Evolutionary conservation across 1,284 basidiomycete genomes (phyloP), one percentile per base, ranked within the genome.

Genomic region (Meripilus lineatus): DNA sequence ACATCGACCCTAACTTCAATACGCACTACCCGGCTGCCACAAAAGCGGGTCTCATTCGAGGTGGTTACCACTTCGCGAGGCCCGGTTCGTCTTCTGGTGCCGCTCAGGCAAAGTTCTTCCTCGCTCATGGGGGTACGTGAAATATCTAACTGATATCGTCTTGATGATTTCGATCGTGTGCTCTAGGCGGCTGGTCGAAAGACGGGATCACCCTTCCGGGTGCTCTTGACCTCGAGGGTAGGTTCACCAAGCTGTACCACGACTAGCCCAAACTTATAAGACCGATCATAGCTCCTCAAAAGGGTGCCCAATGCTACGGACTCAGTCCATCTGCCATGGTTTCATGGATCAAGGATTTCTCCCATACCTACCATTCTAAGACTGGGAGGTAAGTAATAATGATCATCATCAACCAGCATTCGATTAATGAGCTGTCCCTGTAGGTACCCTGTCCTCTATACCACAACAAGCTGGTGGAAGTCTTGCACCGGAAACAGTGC

Each of bases 131-230:
- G 43, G 83, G 78, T 72, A 26, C 28, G 28, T 30, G 13, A 20
- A 13, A 11, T 40, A 25, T 30, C 24, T 13, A 10, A 10, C 14
- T 32, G 28, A 52, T 41, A 38, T n/a, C n/a, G n/a, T n/a, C n/a
- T n/a, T n/a, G n/a, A n/a, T n/a, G n/a, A n/a, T n/a, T n/a, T n/a
- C n/a, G n/a, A n/a, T n/a, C n/a, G n/a, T n/a, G n/a, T n/a, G 42
- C 5, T 44, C n/a, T 32, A 72, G 71, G 77, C 50, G 77, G 75
- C 8, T 82, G 79, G 79, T 69, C 68, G 26, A 60, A 58, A 6
- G 79, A 82, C 55, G 79, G 75, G 3, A 74, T 71, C 37, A 84
- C 81, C 18, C 75, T 82, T 11, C 80, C 81, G 20, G 81, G 81
- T 13, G 75, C 74, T n/a, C 61, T 84, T 10, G 81, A 84, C 50